phyloP scores from a whole-genome alignment of 306 rosid species.

The Cicer cuneatum region DNA sequence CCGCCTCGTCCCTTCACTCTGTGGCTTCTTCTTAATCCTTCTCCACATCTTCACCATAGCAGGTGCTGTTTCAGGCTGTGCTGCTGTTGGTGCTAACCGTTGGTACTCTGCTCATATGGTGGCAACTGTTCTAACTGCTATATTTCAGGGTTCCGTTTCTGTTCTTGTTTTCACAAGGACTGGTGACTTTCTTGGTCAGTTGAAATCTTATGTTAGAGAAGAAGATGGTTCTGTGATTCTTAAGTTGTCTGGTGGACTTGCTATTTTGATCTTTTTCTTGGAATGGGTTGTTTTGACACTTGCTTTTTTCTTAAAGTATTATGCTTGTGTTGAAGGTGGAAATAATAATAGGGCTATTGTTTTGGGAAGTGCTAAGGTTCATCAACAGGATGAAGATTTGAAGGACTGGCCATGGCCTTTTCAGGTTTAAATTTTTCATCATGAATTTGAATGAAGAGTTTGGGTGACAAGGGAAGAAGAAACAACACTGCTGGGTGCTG shows the following conservation, averaged over 20 bases:
- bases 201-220: constrained; percentile 80
- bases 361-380: constrained; percentile 72
- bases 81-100: constrained; percentile 58
- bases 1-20: constrained; percentile 76
- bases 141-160: constrained; percentile 78
- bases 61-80: constrained; percentile 79
- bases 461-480: neutral
- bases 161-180: constrained; percentile 78
- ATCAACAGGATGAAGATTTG: constrained; percentile 75
- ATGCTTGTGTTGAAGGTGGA: constrained; percentile 63
- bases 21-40: constrained; percentile 84
- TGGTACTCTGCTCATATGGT: constrained; percentile 94
- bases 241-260: constrained; percentile 78
- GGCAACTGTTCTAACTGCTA: constrained; percentile 76
- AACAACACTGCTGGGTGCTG: constrained; percentile 9
- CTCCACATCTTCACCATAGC: constrained; percentile 78
- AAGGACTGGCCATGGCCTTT: constrained; percentile 98
- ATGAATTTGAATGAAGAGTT: neutral
- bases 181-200: constrained; percentile 60
- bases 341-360: constrained; percentile 32
- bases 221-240: constrained; percentile 79
- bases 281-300: constrained; percentile 88
- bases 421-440: constrained; percentile 54
- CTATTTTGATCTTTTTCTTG: constrained; percentile 73
- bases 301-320: constrained; percentile 81